Evolutionary conservation across 2,329 filamentous ascomycete species (phyloP).

Genomic region (Huntiella moniliformis): DNA sequence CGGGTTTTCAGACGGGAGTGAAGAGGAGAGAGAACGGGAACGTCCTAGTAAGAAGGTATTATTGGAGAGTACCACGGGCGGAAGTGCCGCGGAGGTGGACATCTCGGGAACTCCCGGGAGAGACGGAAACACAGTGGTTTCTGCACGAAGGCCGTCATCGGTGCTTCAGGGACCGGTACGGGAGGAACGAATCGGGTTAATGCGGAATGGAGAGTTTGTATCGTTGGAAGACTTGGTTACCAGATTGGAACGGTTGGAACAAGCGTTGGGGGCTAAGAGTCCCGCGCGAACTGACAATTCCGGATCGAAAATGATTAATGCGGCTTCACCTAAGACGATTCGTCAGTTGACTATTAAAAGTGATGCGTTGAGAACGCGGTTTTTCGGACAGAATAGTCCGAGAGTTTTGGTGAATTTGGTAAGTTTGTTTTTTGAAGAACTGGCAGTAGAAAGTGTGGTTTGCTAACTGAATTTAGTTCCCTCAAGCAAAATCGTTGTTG

Average conservation of each 20-base stretch:
- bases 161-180: too few species aligned
- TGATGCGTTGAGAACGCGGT: slow-evolving; percentile 28
- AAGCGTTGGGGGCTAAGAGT: slow-evolving; percentile 25
- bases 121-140: neutral
- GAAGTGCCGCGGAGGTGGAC: neutral
- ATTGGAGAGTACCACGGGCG: neutral
- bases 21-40: slow-evolving; percentile 18
- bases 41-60: slow-evolving; percentile 16
- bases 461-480: slow-evolving; percentile 23
- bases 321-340: slow-evolving; percentile 27
- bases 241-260: slow-evolving; percentile 36
- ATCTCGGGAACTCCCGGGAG: neutral
- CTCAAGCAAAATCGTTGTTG: slow-evolving; percentile 34
- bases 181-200: slow-evolving; percentile 2
- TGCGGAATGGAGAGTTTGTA: slow-evolving; percentile 15
- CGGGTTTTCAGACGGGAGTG: slow-evolving; percentile 31
- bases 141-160: neutral
- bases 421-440: slow-evolving; percentile 14
- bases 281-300: slow-evolving; percentile 20
- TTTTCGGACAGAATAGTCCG: slow-evolving; percentile 34
- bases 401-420: slow-evolving; percentile 36
- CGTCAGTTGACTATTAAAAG: slow-evolving; percentile 30
- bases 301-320: slow-evolving; percentile 15
- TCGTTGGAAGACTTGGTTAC: slow-evolving; percentile 29
- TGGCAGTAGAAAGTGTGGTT: neutral